These are phyloP conservation scores for Verticillium nonalfalfae DNA, from an alignment of 2,329 filamentous ascomycete species.

Conservation along the genomic window DNA sequence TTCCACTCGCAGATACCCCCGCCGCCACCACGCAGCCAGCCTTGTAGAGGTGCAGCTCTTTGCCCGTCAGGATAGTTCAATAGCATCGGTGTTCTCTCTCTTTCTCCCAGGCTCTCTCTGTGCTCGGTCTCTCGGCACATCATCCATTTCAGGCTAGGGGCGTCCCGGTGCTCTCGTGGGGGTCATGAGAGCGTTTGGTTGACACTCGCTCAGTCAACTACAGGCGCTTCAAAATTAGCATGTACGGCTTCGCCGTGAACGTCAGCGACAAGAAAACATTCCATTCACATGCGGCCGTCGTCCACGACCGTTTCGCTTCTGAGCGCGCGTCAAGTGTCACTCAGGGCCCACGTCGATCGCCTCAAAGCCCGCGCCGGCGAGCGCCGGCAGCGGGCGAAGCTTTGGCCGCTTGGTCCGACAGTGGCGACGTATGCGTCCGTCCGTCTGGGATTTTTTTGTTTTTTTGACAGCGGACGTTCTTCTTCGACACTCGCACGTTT, in stretches of 20 bases:
- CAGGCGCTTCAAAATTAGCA: too few species aligned
- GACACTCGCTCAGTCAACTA: too few species aligned
- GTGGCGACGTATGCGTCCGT: background rate
- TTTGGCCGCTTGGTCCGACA: background rate
- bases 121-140: background rate
- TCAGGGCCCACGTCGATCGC: background rate
- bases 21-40: too few species aligned
- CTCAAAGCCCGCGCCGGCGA: too few species aligned
- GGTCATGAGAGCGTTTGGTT: background rate
- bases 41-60: too few species aligned
- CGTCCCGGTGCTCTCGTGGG: background rate
- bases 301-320: background rate
- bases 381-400: background rate
- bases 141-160: background rate
- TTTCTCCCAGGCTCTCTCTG: too few species aligned
- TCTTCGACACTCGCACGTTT: background rate
- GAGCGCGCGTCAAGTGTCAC: background rate
- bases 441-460: background rate
- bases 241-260: too few species aligned
- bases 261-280: too few species aligned
- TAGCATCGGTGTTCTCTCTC: too few species aligned
- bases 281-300: too few species aligned
- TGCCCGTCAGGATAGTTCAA: too few species aligned
- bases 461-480: background rate
- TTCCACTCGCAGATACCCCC: too few species aligned